phyloP scores from a whole-genome alignment of 345 rosid species.

The Sisymbrium altissimum region DNA sequence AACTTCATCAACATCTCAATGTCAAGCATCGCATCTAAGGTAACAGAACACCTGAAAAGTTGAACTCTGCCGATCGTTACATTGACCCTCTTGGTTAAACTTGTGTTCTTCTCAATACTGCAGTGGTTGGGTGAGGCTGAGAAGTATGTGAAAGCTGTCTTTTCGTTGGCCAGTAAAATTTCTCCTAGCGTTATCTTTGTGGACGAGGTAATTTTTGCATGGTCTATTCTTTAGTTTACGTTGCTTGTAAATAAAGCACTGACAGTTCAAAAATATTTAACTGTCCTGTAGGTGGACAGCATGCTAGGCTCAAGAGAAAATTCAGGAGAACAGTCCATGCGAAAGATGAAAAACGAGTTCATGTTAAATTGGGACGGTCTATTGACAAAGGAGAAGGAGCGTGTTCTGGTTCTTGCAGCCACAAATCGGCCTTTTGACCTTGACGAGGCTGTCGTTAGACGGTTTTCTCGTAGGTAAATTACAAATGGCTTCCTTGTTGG shows the following conservation, averaged over 20 bases:
- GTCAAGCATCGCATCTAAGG: constrained; percentile 94
- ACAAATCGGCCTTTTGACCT: constrained; percentile 95
- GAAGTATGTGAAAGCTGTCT: constrained; percentile 84
- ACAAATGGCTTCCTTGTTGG: background rate
- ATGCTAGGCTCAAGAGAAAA: constrained; percentile 86
- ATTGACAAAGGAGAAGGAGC: constrained; percentile 74
- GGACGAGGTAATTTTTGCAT: constrained; percentile 64
- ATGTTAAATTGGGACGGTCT: constrained; percentile 97
- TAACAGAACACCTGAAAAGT: constrained; percentile 20
- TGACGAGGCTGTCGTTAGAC: constrained; percentile 94
- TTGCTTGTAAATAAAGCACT: background rate
- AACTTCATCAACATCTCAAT: constrained; percentile 84
- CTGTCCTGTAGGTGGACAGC: constrained; percentile 73
- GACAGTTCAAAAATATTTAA: background rate
- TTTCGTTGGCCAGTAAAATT: constrained; percentile 82
- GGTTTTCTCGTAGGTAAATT: constrained; percentile 70
- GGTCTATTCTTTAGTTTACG: constrained; percentile 4
- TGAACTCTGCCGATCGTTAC: background rate
- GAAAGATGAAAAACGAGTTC: constrained; percentile 95
- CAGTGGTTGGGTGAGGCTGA: constrained; percentile 99
- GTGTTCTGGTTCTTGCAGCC: constrained; percentile 92
- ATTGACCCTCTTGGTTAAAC: background rate
- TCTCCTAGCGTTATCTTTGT: constrained; percentile 91
- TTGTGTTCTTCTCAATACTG: constrained; percentile 15
- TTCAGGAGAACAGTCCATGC: constrained; percentile 82